Evolutionary conservation across 176 grass and related monocot species (phyloP).

Genomic region (Canna indica): DNA sequence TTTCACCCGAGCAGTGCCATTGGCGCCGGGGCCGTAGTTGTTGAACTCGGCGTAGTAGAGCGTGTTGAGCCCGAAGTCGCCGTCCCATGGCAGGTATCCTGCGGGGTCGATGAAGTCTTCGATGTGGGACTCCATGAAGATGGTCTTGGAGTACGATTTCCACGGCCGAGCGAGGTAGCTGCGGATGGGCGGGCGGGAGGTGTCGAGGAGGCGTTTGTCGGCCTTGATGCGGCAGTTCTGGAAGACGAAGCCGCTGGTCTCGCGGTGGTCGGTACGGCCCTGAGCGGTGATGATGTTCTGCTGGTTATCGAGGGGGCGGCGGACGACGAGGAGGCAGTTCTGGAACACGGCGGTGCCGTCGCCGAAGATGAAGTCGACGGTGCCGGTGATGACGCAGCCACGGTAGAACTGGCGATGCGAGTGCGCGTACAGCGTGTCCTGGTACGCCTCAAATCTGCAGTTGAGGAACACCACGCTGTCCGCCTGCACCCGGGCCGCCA

Average conservation of each 20-base stretch:
- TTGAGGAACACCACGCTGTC: conserved; percentile 67
- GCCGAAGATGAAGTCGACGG: conserved; percentile 84
- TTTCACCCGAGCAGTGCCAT: conserved; percentile 25
- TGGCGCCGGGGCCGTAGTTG: conserved; percentile 45
- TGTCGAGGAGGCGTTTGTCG: conserved; percentile 23
- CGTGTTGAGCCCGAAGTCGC: conserved; percentile 30
- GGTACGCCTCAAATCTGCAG: conserved; percentile 78
- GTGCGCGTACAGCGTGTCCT: conserved; percentile 83
- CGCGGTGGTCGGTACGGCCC: conserved; percentile 45
- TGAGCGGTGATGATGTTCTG: conserved; percentile 64
- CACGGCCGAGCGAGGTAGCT: conserved; percentile 63
- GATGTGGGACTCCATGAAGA: conserved; percentile 65
- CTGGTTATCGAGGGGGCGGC: conserved; percentile 39
- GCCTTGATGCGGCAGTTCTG: conserved; percentile 51
- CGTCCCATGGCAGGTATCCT: conserved; percentile 68
- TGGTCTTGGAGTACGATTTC: conserved; percentile 56
- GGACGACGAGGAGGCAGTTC: conserved; percentile 57
- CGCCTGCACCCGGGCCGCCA: conserved; percentile 61
- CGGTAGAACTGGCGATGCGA: conserved; percentile 83
- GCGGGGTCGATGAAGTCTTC: conserved; percentile 43
- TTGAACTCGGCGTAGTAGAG: conserved; percentile 60
- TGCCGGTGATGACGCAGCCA: conserved; percentile 72
- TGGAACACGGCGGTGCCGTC: conserved; percentile 78
- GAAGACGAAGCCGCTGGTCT: conserved; percentile 75
- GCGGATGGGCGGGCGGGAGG: background rate